Conservation (phyloP, 2,329 filamentous ascomycete species). For the Apiospora sp. region DNA sequence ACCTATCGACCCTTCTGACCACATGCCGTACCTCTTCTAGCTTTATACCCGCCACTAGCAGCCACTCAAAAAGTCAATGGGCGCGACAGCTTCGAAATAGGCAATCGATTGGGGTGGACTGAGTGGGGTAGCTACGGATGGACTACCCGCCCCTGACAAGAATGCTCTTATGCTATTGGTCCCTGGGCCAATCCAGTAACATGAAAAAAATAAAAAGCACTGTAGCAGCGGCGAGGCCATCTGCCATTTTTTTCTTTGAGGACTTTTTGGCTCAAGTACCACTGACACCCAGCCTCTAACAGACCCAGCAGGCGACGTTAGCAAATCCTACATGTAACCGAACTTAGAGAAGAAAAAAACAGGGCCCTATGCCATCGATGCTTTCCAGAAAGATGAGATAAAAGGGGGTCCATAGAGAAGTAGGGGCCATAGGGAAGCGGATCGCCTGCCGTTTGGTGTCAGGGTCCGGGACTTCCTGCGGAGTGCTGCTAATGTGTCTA, state of each 20-base stretch:
- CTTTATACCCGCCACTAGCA: constrained; percentile 7
- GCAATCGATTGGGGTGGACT: constrained; percentile 6
- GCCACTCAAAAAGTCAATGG: constrained; percentile 8
- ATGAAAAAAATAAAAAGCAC: constrained; percentile 1
- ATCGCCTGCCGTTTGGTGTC: constrained; percentile 12
- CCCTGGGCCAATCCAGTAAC: not conserved
- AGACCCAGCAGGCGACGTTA: not conserved
- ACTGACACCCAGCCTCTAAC: not conserved
- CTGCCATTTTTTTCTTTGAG: not conserved
- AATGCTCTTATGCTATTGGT: constrained; percentile 14
- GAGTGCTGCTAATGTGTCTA: constrained; percentile 20
- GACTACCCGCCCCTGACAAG: constrained; percentile 6
- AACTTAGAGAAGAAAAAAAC: not conserved
- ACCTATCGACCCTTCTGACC: not conserved
- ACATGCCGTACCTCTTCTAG: not conserved
- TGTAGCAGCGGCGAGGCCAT: not conserved
- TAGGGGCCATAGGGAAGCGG: not conserved
- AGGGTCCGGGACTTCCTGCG: constrained; percentile 17
- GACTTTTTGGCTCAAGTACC: not conserved
- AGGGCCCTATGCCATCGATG: constrained; percentile 9
- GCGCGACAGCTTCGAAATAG: constrained; percentile 16
- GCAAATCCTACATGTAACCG: not conserved
- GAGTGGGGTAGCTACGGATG: constrained; percentile 6
- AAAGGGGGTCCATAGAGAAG: not conserved
- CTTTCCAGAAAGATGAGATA: not conserved